Evolutionary conservation across 2,329 filamentous ascomycete species (phyloP), one percentile per base, ranked within the genome.

Genomic region (Parascedosporium putredinis): DNA sequence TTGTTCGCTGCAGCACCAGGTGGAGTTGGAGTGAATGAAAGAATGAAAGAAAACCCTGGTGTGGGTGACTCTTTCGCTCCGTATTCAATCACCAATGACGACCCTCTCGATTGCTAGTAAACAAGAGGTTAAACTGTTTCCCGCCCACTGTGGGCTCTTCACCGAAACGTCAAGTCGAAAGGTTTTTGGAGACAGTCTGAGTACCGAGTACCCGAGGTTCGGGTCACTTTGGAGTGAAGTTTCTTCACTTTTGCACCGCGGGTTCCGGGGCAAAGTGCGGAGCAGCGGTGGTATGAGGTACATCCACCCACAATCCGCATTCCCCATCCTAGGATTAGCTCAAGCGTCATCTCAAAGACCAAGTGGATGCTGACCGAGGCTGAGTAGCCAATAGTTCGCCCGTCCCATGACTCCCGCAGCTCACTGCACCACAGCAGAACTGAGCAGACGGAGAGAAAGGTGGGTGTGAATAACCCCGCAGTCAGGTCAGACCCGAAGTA

Each of bases 201-300:
- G 36, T 40, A 40, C 36, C 36, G 36, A 40, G 36, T 40, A 40
- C 36, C 36, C 36, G 36, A 40, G 36, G 36, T 40, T 20, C 4
- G 18, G 36, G 36, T 40, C n/a, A 40, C 20, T 18, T 40, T 40
- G 20, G 14, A 18, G 18, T 14, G 9, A 18, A 31, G 14, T 16
- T n/a, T 20, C 14, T 16, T 18, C 36, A 18, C 12, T 16, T 40
- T 40, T 40, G 36, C 36, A 6, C 36, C 18, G 27, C 6, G 27
- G 7, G n/a, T n/a, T n/a, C n/a, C n/a, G n/a, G n/a, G n/a, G n/a
- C n/a, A n/a, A n/a, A n/a, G n/a, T n/a, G n/a, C n/a, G n/a, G n/a
- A n/a, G n/a, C n/a, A n/a, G n/a, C n/a, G n/a, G n/a, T n/a, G n/a
- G n/a, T n/a, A n/a, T n/a, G n/a, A n/a, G n/a, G n/a, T n/a, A n/a